phyloP scores from a whole-genome alignment of 805 yeast species.

The Gaillardinia entomophila region DNA sequence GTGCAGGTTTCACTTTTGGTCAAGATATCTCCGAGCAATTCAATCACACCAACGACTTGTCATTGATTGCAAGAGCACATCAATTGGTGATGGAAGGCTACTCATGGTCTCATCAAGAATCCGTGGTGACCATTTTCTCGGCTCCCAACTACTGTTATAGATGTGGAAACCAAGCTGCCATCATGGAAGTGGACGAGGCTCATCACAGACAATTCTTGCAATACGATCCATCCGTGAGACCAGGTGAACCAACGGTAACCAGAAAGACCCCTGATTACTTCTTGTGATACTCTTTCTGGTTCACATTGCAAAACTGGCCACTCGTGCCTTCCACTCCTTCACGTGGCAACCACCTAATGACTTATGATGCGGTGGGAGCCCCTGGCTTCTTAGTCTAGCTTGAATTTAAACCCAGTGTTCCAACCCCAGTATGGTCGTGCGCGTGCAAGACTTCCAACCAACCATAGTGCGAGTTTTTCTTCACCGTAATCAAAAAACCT shows the following conservation, averaged over 20 bases:
- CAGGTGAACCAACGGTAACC: constrained; percentile 96
- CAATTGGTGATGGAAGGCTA: constrained; percentile 98
- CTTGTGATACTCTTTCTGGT: constrained; percentile 39
- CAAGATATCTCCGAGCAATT: constrained; percentile 91
- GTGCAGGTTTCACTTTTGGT: constrained; percentile 98
- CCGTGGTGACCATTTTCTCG: constrained; percentile 87
- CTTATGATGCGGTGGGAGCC: no score
- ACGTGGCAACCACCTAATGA: no score
- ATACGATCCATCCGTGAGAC: constrained; percentile 94
- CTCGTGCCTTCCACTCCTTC: no score
- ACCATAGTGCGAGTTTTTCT: not conserved
- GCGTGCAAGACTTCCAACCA: not conserved
- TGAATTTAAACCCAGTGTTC: not conserved
- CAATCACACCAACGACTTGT: constrained; percentile 82
- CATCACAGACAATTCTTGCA: constrained; percentile 88
- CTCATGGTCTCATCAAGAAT: constrained; percentile 91
- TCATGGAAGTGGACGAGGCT: constrained; percentile 95
- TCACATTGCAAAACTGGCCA: not conserved
- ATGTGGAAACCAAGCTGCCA: constrained; percentile 97
- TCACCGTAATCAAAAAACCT: not conserved
- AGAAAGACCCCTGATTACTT: constrained; percentile 97
- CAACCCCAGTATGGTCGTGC: not conserved
- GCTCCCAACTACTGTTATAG: constrained; percentile 97
- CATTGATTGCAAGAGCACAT: constrained; percentile 89
- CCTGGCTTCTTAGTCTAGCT: no score